phyloP scores from a whole-genome alignment of 768 basidiomycete species.

The Inosperma sp. region DNA sequence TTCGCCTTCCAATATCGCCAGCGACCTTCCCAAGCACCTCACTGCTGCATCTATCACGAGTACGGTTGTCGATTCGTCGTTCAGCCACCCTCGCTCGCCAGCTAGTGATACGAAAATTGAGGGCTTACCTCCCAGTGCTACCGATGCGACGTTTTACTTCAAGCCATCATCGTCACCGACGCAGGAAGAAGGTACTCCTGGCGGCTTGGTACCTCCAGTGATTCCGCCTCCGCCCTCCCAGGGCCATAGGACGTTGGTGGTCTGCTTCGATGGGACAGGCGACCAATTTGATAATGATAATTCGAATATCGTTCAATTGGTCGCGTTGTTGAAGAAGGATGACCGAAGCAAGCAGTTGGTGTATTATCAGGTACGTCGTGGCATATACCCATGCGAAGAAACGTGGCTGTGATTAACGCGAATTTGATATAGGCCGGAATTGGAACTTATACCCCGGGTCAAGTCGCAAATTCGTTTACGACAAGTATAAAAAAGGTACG shows the following conservation, averaged over 20 bases:
- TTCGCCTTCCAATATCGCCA: no score
- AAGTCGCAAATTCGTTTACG: constrained; percentile 33
- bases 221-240: constrained; percentile 39
- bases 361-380: constrained; percentile 47
- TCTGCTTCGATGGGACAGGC: constrained; percentile 58
- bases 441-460: constrained; percentile 44
- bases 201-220: constrained; percentile 21
- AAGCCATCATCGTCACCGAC: constrained; percentile 6
- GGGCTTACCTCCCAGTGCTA: not conserved
- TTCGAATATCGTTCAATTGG: constrained; percentile 51
- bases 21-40: not conserved
- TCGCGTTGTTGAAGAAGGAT: constrained; percentile 49
- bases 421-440: constrained; percentile 41
- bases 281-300: constrained; percentile 51
- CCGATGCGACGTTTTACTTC: not conserved
- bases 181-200: constrained; percentile 21
- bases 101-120: not conserved
- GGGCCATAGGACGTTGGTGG: constrained; percentile 38
- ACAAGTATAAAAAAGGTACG: constrained; percentile 38
- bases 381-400: not conserved
- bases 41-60: not conserved
- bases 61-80: not conserved
- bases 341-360: constrained; percentile 50
- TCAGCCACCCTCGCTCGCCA: no score
- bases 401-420: not conserved